Base-by-base conservation (phyloP, 371 early-diverging fungal genomes). In the Apophysomyces variabilis region DNA sequence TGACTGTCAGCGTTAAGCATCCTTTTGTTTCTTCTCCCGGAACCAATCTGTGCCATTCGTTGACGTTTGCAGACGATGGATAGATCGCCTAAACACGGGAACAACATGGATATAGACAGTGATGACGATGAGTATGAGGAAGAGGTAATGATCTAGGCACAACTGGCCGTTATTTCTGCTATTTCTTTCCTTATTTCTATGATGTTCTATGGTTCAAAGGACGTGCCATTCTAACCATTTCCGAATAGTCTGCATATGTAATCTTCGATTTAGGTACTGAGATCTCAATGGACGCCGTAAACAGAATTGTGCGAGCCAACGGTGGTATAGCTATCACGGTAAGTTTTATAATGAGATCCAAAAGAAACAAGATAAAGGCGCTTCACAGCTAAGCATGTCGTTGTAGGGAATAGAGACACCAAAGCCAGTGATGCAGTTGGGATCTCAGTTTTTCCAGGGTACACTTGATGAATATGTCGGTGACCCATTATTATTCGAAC, bases 401-500 rank as follows among this genome's bases (percentile, higher is more conserved):
- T 54, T 66, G 43, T 60, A 45, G 43, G 38, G 54, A n/a, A 50
- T 50, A 50, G 54, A 50, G 5, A 50, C 54, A 7, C 9, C 18
- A 21, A 50, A 50, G 21, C 54, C 54, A n/a, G 21, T 50, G 16
- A 50, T 50, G 54, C 54, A 50, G 21, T n/a, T 50, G 4, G 54
- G 54, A 50, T 16, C 18, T 21, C 54, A 50, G 54, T 18, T 18
- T 18, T 50, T 50, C 21, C 21, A 50, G 21, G 54, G 54, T 21
- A 45, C 36, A 57, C 44, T 18, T 57, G 18, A 21, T 26, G 35
- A 56, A 57, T 66, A 37, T 66, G 36, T 39, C 9, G 54, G 54
- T 50, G 54, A 50, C 32, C 21, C 58, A 56, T 16, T 32, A 47
- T 38, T 46, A 44, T 56, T 66, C 61, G 67, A 56, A 59, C 16